Conservation (phyloP, 2,329 filamentous ascomycete genomes). For the Lecanosticta acicola region DNA sequence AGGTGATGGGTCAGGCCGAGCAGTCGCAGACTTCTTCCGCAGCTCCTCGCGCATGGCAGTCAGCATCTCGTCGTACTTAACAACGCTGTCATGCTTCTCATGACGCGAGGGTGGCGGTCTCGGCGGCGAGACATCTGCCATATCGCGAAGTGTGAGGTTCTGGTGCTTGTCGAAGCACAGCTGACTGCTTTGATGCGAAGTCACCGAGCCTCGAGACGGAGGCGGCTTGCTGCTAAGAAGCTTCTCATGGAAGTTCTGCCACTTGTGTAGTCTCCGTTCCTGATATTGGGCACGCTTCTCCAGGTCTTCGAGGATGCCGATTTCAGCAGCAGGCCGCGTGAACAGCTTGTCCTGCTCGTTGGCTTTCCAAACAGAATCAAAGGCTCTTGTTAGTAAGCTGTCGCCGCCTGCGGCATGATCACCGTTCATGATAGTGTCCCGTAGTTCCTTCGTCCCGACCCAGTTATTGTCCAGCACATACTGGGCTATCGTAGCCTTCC, state of each 20-base stretch:
- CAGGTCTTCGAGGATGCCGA: conserved; percentile 63
- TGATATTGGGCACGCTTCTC: conserved; percentile 64
- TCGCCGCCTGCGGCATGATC: conserved; percentile 55
- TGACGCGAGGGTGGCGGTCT: conserved; percentile 11
- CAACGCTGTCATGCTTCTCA: conserved; percentile 13
- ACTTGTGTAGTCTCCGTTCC: conserved; percentile 61
- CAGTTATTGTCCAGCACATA: conserved; percentile 65
- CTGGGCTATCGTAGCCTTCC: conserved; percentile 41
- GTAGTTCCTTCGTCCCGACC: conserved; percentile 71
- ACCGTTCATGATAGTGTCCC: conserved; percentile 64
- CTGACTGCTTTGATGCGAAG: conserved; percentile 6
- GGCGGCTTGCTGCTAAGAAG: conserved; percentile 19
- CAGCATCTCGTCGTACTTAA: conserved; percentile 31
- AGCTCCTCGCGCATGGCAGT: conserved; percentile 33
- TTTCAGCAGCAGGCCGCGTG: conserved; percentile 46
- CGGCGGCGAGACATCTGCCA: conserved; percentile 12
- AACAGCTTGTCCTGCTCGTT: conserved; percentile 37
- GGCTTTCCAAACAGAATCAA: conserved; percentile 66
- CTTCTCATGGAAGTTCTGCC: conserved; percentile 60
- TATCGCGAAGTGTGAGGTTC: conserved; percentile 25
- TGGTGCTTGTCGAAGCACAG: conserved; percentile 29
- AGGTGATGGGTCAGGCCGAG: not conserved
- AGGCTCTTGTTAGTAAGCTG: conserved; percentile 56
- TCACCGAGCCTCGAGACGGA: conserved; percentile 6
- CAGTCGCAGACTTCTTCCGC: conserved; percentile 19